Percentiles rank a stretch among this genome's conserved stretches.
phyloP scores from a whole-genome alignment of 495 filamentous ascomycete species.

The Penicillium taxi region DNA sequence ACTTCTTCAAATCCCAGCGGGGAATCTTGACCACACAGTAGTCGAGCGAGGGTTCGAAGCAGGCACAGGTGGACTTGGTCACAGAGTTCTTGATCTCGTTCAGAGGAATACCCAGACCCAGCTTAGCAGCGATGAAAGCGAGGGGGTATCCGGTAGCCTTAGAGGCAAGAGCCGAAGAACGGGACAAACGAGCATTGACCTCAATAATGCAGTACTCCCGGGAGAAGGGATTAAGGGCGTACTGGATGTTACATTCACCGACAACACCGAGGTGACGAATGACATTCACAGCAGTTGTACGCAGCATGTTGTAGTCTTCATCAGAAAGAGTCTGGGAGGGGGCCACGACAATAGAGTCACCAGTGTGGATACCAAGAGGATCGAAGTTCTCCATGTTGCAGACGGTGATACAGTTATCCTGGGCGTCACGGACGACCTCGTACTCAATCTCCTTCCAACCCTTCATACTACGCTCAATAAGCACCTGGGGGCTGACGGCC shows the following conservation, averaged over 20 bases:
- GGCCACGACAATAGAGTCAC: conserved; percentile 96
- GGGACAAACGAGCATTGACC: conserved; percentile 94
- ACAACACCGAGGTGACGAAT: conserved; percentile 95
- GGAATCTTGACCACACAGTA: conserved; percentile 99
- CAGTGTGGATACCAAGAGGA: conserved; percentile 94
- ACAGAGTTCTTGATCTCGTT: conserved; percentile 97
- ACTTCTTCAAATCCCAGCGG: conserved; percentile 98
- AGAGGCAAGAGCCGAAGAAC: conserved; percentile 91
- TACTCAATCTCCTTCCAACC: conserved; percentile 99
- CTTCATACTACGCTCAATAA: conserved; percentile 98
- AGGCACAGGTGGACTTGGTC: conserved; percentile 91
- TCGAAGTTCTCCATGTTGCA: conserved; percentile 99
- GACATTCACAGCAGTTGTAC: conserved; percentile 96
- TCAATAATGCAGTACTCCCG: conserved; percentile 98
- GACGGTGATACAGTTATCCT: conserved; percentile 98
- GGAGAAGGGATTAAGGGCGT: conserved; percentile 93
- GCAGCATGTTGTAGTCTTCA: conserved; percentile 98
- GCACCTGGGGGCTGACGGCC: conserved; percentile 87
- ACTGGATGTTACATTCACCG: conserved; percentile 98
- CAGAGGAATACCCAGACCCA: conserved; percentile 87
- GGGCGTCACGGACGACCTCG: conserved; percentile 91
- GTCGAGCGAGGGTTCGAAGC: conserved; percentile 98
- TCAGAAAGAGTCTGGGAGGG: conserved; percentile 95
- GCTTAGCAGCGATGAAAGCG: conserved; percentile 92
- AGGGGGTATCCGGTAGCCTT: conserved; percentile 97